Conservation (phyloP, 1,284 basidiomycete species). For the Ustilago loliicola region DNA sequence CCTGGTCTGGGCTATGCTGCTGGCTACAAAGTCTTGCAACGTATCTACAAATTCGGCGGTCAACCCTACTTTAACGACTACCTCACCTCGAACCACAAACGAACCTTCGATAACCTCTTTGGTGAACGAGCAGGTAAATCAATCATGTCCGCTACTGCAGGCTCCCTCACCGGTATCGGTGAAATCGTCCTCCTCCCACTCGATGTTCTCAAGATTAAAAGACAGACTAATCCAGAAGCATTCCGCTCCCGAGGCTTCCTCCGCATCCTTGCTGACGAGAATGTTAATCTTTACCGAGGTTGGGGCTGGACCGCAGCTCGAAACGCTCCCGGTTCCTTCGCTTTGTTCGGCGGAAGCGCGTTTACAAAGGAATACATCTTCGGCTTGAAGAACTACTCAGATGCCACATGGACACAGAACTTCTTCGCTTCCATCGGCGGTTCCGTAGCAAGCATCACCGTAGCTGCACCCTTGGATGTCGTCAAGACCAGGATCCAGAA, state of each 20-base stretch:
- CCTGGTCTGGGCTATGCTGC: constrained; percentile 96
- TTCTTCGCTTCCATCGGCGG: constrained; percentile 85
- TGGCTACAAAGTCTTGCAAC: constrained; percentile 79
- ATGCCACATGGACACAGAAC: constrained; percentile 92
- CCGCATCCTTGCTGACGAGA: constrained; percentile 92
- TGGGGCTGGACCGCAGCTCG: constrained; percentile 99
- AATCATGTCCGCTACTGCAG: constrained; percentile 94
- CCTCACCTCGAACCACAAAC: constrained; percentile 82
- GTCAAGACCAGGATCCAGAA: constrained; percentile 93
- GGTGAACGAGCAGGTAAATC: constrained; percentile 97
- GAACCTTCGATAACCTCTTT: constrained; percentile 83
- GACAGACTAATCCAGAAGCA: constrained; percentile 72
- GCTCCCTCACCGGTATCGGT: constrained; percentile 78
- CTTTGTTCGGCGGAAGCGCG: constrained; percentile 91
- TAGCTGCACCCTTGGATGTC: constrained; percentile 94
- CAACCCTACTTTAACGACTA: constrained; percentile 98
- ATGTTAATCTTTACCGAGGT: constrained; percentile 88
- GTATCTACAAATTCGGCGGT: constrained; percentile 86
- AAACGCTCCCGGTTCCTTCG: constrained; percentile 95
- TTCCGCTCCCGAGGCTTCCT: constrained; percentile 78
- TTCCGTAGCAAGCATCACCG: constrained; percentile 93
- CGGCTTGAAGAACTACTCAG: constrained; percentile 86
- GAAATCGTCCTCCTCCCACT: constrained; percentile 95
- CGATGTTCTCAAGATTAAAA: constrained; percentile 97
- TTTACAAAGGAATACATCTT: constrained; percentile 94